phyloP scores from a whole-genome alignment of 495 filamentous ascomycete genomes.

The Podospora didyma region DNA sequence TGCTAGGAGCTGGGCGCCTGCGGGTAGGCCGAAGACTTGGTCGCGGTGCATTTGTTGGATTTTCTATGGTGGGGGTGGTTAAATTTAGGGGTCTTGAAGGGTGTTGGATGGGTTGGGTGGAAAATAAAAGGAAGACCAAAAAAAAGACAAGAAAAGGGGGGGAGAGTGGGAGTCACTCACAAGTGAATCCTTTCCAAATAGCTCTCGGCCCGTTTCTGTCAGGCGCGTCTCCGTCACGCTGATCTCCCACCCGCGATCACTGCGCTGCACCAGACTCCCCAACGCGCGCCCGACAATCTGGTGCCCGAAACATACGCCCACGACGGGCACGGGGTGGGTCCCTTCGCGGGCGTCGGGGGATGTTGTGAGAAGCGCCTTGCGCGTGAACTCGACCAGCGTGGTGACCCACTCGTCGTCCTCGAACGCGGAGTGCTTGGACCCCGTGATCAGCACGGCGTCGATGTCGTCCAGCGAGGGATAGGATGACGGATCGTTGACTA shows the following conservation, averaged over 20 bases:
- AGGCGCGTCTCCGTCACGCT: slow-evolving; percentile 67
- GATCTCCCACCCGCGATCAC: slow-evolving; percentile 73
- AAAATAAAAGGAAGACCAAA: neutral
- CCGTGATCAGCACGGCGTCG: slow-evolving; percentile 79
- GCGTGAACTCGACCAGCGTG: slow-evolving; percentile 66
- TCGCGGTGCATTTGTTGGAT: slow-evolving; percentile 92
- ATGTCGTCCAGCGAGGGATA: slow-evolving; percentile 70
- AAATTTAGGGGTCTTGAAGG: no score
- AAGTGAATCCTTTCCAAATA: slow-evolving; percentile 65
- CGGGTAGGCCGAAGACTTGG: slow-evolving; percentile 63
- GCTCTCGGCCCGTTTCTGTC: slow-evolving; percentile 63
- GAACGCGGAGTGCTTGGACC: slow-evolving; percentile 54
- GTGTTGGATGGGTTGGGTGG: neutral
- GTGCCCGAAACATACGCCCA: slow-evolving; percentile 89
- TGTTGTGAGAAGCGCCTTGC: slow-evolving; percentile 30
- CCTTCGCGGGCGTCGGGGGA: slow-evolving; percentile 23
- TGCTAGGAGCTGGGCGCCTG: slow-evolving; percentile 59
- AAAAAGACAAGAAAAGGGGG: neutral
- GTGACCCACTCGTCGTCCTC: slow-evolving; percentile 74
- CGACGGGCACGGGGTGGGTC: slow-evolving; percentile 51
- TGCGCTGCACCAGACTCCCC: slow-evolving; percentile 62
- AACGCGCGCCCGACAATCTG: slow-evolving; percentile 82
- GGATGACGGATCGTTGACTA: slow-evolving; percentile 50
- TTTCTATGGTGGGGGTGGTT: slow-evolving; percentile 40
- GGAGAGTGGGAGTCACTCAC: slow-evolving; percentile 42